phyloP scores from a whole-genome alignment of 2,329 filamentous ascomycete genomes.

The Biscogniauxia sp. region DNA sequence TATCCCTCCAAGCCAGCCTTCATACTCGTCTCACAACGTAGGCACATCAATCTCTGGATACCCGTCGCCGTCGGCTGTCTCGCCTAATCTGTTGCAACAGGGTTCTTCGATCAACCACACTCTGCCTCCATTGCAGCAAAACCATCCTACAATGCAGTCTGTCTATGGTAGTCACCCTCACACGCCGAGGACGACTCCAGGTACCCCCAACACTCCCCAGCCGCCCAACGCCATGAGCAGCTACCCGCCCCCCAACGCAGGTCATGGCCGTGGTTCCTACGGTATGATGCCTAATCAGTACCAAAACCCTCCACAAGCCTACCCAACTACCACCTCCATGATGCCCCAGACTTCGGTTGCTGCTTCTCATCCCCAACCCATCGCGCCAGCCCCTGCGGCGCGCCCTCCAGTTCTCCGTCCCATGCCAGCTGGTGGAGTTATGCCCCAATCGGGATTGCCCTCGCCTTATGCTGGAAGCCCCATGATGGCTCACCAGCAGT shows the following conservation, averaged over 20 bases:
- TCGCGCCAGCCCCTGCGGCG: slow-evolving; percentile 67
- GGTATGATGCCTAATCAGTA: slow-evolving; percentile 56
- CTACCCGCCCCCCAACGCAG: slow-evolving; percentile 29
- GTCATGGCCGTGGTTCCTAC: slow-evolving; percentile 46
- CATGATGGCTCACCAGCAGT: slow-evolving; percentile 53
- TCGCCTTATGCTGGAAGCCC: slow-evolving; percentile 60
- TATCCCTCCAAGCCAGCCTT: slow-evolving; percentile 36
- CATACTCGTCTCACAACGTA: slow-evolving; percentile 56
- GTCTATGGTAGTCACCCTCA: slow-evolving; percentile 60
- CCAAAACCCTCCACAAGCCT: slow-evolving; percentile 52
- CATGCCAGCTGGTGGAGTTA: slow-evolving; percentile 67
- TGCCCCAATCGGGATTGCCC: slow-evolving; percentile 55
- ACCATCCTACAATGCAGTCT: slow-evolving; percentile 48
- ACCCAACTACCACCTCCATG: slow-evolving; percentile 57
- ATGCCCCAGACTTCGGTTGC: slow-evolving; percentile 65
- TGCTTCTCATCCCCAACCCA: slow-evolving; percentile 70
- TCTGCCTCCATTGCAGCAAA: slow-evolving; percentile 52
- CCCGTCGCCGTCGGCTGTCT: slow-evolving; percentile 50
- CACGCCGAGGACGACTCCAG: slow-evolving; percentile 57
- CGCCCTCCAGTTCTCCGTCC: slow-evolving; percentile 63
- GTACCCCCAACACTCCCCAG: slow-evolving; percentile 61
- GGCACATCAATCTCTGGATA: slow-evolving; percentile 51
- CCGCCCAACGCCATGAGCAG: slow-evolving; percentile 50
- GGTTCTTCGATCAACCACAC: slow-evolving; percentile 50
- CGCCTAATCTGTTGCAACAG: slow-evolving; percentile 52